A percentile compares a stretch with the other conserved stretches of the same genome.
Evolutionary conservation across 2,329 filamentous ascomycete species (phyloP).

Genomic region (Trichophyton equinum): DNA sequence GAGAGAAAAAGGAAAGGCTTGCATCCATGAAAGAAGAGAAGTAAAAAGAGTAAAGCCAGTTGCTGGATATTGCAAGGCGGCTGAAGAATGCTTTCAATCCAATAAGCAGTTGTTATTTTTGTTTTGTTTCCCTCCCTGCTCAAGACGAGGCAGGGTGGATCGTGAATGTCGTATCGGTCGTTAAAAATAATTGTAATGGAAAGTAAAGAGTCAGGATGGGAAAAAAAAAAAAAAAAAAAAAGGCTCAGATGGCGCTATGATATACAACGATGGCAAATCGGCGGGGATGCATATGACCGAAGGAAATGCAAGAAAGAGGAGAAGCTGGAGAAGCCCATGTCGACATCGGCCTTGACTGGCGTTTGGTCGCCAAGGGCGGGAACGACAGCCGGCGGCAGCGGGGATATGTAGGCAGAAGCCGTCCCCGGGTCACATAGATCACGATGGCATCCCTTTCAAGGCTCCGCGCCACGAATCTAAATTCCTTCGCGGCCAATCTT

Average conservation of each 20-base stretch:
- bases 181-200: slow-evolving; percentile 3
- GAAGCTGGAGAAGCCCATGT: not conserved
- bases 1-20: not conserved
- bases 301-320: not conserved
- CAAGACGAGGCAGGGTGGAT: not conserved
- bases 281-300: not conserved
- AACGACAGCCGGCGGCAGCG: slow-evolving; percentile 5
- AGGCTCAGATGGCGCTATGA: not conserved
- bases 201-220: not conserved
- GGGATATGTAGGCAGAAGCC: slow-evolving; percentile 3
- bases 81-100: not conserved
- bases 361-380: not conserved
- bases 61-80: not conserved
- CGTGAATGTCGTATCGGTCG: slow-evolving; percentile 11
- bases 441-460: not conserved
- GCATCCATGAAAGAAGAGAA: not conserved
- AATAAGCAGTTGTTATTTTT: not conserved
- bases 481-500: slow-evolving; percentile 2
- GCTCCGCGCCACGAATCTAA: slow-evolving; percentile 4
- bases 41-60: not conserved
- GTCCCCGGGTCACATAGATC: not conserved
- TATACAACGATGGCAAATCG: not conserved
- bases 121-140: not conserved
- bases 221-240: not conserved
- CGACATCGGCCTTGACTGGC: not conserved